Percentiles rank a stretch among this genome's conserved stretches.
Conservation (phyloP, 2,329 filamentous ascomycete genomes). For the Fusarium pilosicola region DNA sequence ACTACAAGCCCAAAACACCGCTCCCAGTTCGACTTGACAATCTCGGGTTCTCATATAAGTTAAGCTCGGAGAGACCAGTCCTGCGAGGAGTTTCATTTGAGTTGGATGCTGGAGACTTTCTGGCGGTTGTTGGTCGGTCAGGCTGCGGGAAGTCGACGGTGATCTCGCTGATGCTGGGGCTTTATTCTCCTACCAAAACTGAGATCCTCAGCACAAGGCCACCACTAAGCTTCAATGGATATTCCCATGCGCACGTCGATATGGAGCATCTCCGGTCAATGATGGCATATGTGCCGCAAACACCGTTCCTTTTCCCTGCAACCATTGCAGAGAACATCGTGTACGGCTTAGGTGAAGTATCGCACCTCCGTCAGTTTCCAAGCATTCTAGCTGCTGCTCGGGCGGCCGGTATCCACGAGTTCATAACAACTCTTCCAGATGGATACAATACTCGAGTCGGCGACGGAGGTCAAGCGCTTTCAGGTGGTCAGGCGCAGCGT, state of each 20-base stretch:
- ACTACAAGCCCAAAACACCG: slow-evolving; percentile 38
- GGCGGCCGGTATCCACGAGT: slow-evolving; percentile 76
- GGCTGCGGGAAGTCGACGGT: slow-evolving; percentile 94
- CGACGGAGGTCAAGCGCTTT: slow-evolving; percentile 77
- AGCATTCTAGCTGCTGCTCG: slow-evolving; percentile 64
- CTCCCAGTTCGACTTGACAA: slow-evolving; percentile 60
- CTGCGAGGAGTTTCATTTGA: slow-evolving; percentile 73
- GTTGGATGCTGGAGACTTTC: slow-evolving; percentile 71
- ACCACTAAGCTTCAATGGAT: slow-evolving; percentile 66
- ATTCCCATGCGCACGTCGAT: slow-evolving; percentile 68
- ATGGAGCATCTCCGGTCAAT: slow-evolving; percentile 67
- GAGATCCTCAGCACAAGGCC: slow-evolving; percentile 3
- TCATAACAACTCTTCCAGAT: slow-evolving; percentile 74
- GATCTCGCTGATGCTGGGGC: slow-evolving; percentile 75
- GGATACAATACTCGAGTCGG: slow-evolving; percentile 74
- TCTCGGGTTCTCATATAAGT: slow-evolving; percentile 78
- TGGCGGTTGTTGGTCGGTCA: slow-evolving; percentile 83
- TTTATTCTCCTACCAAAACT: slow-evolving; percentile 64
- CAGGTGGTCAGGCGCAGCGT: slow-evolving; percentile 85
- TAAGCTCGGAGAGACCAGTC: slow-evolving; percentile 60
- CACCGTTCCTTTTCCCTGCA: slow-evolving; percentile 79
- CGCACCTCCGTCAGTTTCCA: slow-evolving; percentile 56
- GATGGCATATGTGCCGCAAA: slow-evolving; percentile 76
- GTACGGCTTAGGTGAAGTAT: slow-evolving; percentile 74
- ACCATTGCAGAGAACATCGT: slow-evolving; percentile 83